Conservation (phyloP, 2,329 filamentous ascomycete genomes). For the Nemania sp. region DNA sequence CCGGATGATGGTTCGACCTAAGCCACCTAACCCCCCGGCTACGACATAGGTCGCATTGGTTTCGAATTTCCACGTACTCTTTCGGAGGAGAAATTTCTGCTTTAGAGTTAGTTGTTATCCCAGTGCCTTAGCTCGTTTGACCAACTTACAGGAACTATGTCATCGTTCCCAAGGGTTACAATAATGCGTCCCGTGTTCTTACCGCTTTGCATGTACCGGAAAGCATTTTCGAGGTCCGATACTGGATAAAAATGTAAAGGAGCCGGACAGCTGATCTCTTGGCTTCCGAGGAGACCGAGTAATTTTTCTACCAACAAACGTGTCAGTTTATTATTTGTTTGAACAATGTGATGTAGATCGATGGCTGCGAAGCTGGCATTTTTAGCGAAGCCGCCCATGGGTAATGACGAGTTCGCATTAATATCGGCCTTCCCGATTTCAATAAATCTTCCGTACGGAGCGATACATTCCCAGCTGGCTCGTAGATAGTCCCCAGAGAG, state of each 20-base stretch:
- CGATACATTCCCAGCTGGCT: constrained; percentile 46
- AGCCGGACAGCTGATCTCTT: background rate
- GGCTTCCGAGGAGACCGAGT: background rate
- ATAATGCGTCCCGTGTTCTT: constrained; percentile 20
- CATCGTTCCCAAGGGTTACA: background rate
- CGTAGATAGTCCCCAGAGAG: constrained; percentile 44
- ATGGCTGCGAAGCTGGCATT: constrained; percentile 13
- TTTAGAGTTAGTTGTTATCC: too few species aligned
- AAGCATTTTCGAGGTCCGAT: constrained; percentile 17
- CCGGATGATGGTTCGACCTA: constrained; percentile 24
- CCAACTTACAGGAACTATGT: constrained; percentile 12
- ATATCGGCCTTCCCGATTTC: constrained; percentile 22
- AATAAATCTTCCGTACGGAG: constrained; percentile 44
- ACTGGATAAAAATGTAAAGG: constrained; percentile 8
- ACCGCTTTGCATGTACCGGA: constrained; percentile 19
- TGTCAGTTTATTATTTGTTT: background rate
- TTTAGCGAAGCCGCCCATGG: constrained; percentile 10
- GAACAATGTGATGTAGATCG: constrained; percentile 16
- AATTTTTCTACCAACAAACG: background rate
- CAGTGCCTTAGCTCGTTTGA: too few species aligned
- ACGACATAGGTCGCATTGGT: constrained; percentile 16
- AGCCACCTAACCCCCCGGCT: constrained; percentile 21
- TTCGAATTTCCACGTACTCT: constrained; percentile 11
- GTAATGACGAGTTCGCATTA: background rate
- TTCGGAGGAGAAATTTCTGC: too few species aligned